phyloP scores from a whole-genome alignment of 2,329 filamentous ascomycete genomes.

The Trichoderma simmonsii region DNA sequence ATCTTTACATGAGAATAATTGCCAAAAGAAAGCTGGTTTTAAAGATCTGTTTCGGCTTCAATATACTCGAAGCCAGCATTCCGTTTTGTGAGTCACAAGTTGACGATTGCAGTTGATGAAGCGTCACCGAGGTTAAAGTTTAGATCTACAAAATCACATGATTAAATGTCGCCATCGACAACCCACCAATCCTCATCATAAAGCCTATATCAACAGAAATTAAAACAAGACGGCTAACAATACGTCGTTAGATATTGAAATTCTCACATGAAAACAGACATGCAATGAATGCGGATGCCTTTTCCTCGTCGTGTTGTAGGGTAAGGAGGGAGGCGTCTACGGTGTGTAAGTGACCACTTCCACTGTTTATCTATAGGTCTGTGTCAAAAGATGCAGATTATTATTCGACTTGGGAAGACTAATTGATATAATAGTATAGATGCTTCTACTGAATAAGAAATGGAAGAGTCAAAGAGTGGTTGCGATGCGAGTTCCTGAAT shows the following conservation, averaged over 20 bases:
- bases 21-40: background rate
- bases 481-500: background rate
- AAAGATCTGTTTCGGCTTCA: background rate
- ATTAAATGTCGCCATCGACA: constrained; percentile 5
- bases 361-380: background rate
- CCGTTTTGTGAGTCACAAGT: background rate
- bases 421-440: background rate
- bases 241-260: background rate
- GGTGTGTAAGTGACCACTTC: background rate
- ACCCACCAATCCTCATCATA: background rate
- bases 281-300: background rate
- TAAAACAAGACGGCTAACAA: background rate
- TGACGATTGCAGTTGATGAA: background rate
- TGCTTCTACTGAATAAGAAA: background rate
- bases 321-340: background rate
- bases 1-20: background rate
- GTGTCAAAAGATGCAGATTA: background rate
- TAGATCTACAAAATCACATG: constrained; percentile 13
- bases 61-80: background rate
- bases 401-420: background rate
- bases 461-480: background rate
- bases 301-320: background rate
- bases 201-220: background rate
- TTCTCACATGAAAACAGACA: background rate
- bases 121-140: background rate